phyloP scores from a whole-genome alignment of 2,329 filamentous ascomycete genomes.

The Xenoacremonium recifei region DNA sequence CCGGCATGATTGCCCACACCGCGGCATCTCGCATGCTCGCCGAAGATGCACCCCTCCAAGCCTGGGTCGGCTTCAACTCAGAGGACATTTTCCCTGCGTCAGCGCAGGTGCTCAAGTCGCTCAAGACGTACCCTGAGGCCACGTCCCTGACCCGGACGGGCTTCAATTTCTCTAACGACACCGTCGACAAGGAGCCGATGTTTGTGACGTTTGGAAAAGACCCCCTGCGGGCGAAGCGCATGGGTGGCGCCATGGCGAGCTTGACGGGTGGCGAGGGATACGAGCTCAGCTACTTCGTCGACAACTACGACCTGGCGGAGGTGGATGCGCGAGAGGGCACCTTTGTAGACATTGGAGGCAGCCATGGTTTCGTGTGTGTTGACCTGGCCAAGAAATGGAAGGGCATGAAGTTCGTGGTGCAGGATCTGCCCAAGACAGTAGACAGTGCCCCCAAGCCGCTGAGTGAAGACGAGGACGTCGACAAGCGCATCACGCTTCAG shows the following conservation, averaged over 20 bases:
- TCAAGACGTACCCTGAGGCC: slow-evolving; percentile 45
- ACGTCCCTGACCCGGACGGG: slow-evolving; percentile 47
- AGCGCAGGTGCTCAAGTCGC: slow-evolving; percentile 43
- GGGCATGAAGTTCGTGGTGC: slow-evolving; percentile 53
- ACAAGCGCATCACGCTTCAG: slow-evolving; percentile 40
- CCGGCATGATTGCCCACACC: slow-evolving; percentile 53
- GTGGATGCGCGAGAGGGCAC: slow-evolving; percentile 44
- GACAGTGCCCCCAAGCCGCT: slow-evolving; percentile 44
- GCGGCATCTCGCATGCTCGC: slow-evolving; percentile 51
- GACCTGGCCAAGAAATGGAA: slow-evolving; percentile 51
- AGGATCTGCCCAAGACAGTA: slow-evolving; percentile 51
- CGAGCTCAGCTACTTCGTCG: slow-evolving; percentile 50
- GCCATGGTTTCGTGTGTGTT: slow-evolving; percentile 56
- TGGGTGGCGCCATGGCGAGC: slow-evolving; percentile 55
- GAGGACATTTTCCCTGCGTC: slow-evolving; percentile 54
- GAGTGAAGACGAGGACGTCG: slow-evolving; percentile 36
- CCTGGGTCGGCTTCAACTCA: slow-evolving; percentile 55
- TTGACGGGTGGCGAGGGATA: slow-evolving; percentile 57
- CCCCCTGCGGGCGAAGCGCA: slow-evolving; percentile 45
- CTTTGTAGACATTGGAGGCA: slow-evolving; percentile 59
- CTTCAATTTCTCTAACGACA: slow-evolving; percentile 51
- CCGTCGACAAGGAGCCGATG: slow-evolving; percentile 51
- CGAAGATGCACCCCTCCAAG: slow-evolving; percentile 45
- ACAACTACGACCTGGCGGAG: slow-evolving; percentile 52
- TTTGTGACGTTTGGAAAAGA: slow-evolving; percentile 52